Evolutionary conservation across 75 land plant species (phyloP).

Genomic region (Larix kaempferi): DNA sequence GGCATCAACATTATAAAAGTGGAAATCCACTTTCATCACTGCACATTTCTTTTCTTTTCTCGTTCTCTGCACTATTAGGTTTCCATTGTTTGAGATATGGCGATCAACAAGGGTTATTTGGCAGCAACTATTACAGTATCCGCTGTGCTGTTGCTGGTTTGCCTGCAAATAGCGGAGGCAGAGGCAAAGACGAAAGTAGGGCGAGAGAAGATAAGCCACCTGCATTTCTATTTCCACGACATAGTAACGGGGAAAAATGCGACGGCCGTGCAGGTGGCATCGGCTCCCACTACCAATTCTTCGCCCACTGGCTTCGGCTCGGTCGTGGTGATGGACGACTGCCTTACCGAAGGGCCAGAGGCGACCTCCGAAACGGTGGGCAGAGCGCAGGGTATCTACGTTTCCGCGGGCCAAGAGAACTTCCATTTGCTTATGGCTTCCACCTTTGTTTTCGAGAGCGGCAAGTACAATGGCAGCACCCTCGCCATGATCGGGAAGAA

Average conservation of each 20-base stretch:
- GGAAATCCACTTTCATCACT: too few species aligned
- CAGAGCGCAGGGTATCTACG: slow-evolving; percentile 21
- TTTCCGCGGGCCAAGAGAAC: slow-evolving; percentile 10
- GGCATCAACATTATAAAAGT: too few species aligned
- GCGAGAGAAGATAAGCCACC: background rate
- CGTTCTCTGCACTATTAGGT: too few species aligned
- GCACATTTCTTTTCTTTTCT: too few species aligned
- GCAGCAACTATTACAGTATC: too few species aligned
- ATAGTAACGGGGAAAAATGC: slow-evolving; percentile 21
- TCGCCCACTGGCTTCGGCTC: slow-evolving; percentile 27
- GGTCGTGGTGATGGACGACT: slow-evolving; percentile 40
- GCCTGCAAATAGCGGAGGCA: slow-evolving; percentile 4
- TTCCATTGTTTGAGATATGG: too few species aligned
- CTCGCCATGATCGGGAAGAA: slow-evolving; percentile 39
- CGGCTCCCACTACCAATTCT: slow-evolving; percentile 12
- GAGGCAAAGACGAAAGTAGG: background rate
- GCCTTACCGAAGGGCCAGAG: slow-evolving; percentile 38
- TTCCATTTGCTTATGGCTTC: slow-evolving; percentile 28
- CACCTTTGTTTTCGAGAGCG: slow-evolving; percentile 33
- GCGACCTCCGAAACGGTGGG: background rate
- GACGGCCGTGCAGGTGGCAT: slow-evolving; percentile 26
- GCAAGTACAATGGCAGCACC: slow-evolving; percentile 45
- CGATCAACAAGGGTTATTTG: too few species aligned
- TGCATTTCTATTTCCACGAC: slow-evolving; percentile 70
- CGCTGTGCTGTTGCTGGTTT: too few species aligned